A percentile compares a stretch with the other conserved stretches of the same genome.
These are phyloP conservation scores for Lachnellula willkommii DNA, from an alignment of 2,329 filamentous ascomycete species.

Conservation along the genomic window DNA sequence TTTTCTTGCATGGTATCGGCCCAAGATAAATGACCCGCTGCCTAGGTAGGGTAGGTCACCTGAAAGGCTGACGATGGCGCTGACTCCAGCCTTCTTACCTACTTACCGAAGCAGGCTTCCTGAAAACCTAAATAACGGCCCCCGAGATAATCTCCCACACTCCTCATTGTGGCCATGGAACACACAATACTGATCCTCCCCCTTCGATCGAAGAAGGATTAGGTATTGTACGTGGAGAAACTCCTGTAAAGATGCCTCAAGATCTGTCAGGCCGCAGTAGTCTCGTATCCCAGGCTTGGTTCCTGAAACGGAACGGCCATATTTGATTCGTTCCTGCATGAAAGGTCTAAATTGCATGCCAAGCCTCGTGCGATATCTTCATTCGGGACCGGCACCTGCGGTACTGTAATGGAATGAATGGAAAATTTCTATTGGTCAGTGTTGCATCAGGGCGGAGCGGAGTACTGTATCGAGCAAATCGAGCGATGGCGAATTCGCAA, in stretches of 20 bases:
- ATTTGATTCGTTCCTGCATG: constrained; percentile 1
- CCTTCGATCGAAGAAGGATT: not conserved
- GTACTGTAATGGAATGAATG: too few species aligned
- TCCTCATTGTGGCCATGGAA: not conserved
- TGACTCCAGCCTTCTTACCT: not conserved
- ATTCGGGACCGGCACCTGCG: too few species aligned
- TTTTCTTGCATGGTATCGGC: not conserved
- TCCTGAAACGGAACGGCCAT: not conserved
- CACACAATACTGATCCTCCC: not conserved
- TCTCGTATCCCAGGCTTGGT: not conserved
- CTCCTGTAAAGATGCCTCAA: not conserved
- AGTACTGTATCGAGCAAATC: not conserved
- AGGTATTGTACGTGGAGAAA: not conserved
- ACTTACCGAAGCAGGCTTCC: not conserved
- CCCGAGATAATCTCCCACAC: not conserved
- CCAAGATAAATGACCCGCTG: not conserved
- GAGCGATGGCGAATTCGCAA: not conserved
- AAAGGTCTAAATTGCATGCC: not conserved
- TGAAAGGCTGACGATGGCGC: not conserved
- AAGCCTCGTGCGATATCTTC: not conserved
- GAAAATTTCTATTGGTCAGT: too few species aligned
- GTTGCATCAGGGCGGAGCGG: not conserved
- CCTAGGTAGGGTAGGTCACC: not conserved
- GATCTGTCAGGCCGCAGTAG: not conserved
- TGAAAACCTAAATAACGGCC: not conserved